Evolutionary conservation across 345 rosid species (phyloP), one percentile per base, ranked within the genome.

Genomic region (Angophora floribunda): DNA sequence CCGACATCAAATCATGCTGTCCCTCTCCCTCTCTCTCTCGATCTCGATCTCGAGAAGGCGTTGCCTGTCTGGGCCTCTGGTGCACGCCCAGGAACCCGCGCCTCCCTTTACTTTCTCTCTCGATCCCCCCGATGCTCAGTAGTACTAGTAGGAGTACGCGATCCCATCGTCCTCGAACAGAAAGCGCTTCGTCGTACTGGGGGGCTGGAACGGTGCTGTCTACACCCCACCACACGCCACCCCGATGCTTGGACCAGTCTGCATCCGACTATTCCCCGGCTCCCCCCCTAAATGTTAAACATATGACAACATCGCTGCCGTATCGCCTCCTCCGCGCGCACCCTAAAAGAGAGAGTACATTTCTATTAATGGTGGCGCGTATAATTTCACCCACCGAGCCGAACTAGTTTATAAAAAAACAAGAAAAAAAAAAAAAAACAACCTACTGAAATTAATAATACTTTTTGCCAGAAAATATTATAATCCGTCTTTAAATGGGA

Each of bases 1-100:
- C 91, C 92, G 91, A 91, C 93, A 91, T 19, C 86, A 87, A 90
- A 63, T 63, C 91, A 91, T 93, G 85, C 51, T 88, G 92, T 91
- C 91, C 70, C 84, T 67, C 86, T 53, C 70, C 85, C 85, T 12
- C 55, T 52, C 7, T 57, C n/a, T 57, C 63, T 59, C 67, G 26
- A 15, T 28, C 75, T 63, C 5, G n/a, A 0, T 63, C n/a, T 59
- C n/a, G 67, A 61, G 67, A 61, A 61, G 67, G 28, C 28, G 67
- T 15, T n/a, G 67, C 26, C 67, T 55, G 61, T 19, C 61, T 9
- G 61, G 61, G 67, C 67, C 67, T 36, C 51, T 61, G 67, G 32
- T 2, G 32, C 67, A 28, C 67, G 32, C 67, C 67, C 67, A 11
- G 67, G 26, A 28, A 61, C 67, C 15, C 7, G 15, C 67, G 67